Base-by-base conservation (phyloP, 148 eudicot genomes). In the Nepenthes gracilis region DNA sequence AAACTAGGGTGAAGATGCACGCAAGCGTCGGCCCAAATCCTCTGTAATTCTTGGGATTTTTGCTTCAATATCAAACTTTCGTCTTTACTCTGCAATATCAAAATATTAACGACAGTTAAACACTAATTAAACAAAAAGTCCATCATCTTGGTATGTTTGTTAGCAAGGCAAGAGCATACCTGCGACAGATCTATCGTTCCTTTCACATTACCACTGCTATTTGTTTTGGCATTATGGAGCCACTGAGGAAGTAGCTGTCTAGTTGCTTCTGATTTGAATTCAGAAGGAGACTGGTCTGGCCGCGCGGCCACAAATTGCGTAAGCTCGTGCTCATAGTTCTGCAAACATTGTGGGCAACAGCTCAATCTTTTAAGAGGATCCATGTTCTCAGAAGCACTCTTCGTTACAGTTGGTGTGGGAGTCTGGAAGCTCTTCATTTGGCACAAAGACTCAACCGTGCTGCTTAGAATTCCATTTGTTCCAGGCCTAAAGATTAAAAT, bases 11-110 rank as follows among this genome's bases (percentile, higher is more conserved):
- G 99, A 64, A 89, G 77, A 43, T 63, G 78, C 64, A 73, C 59
- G 77, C 99, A 93, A 13, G 76, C 68, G 36, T 84, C 87, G n/a
- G 68, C 74, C 99, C 99, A 93, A 81, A 82, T 93, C 78, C 83
- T 93, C 74, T 76, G 84, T 64, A 93, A 73, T 59, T 89, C 95
- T 50, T 86, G 82, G 51, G 80, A 75, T 66, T 85, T 83, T 50
- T 78, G 82, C 80, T 74, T 80, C 70, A 75, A 64, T 10, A 71
- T 58, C 36, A 70, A 13, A 43, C 81, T 84, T 59, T 75, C 78
- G 64, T 82, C 84, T 80, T 80, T 86, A 35, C 63, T 59, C 96
- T 89, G 84, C 7, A 64, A 64, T 12, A 36, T 1, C 36, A 55
- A 55, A 55, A 32, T 1, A 35, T 11, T 32, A 43, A 58, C 48